These are phyloP conservation scores for Botrytis aclada DNA, from an alignment of 2,329 filamentous ascomycete genomes.

Conservation along the genomic window DNA sequence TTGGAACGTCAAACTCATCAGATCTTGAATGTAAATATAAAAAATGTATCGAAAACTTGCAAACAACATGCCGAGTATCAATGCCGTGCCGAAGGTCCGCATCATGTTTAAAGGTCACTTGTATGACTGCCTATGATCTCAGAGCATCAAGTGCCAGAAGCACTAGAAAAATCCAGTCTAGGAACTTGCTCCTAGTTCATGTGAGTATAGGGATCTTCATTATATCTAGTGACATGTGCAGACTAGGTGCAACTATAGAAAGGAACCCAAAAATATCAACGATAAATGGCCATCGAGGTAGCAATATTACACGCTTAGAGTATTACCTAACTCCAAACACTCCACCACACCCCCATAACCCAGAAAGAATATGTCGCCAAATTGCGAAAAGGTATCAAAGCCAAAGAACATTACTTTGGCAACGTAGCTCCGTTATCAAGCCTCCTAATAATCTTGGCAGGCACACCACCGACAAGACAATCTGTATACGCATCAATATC, in stretches of 20 bases:
- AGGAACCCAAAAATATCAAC: background rate
- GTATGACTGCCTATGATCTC: background rate
- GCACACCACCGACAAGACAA: conserved; percentile 27
- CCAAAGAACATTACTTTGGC: background rate
- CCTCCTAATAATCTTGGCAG: conserved; percentile 25
- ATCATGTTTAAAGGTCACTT: background rate
- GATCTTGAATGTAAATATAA: background rate
- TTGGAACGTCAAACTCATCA: background rate
- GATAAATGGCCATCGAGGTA: background rate
- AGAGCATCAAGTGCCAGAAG: background rate
- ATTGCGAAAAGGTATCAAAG: background rate
- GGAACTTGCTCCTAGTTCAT: background rate
- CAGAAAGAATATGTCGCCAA: no score
- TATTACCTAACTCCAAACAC: background rate
- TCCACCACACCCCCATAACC: background rate
- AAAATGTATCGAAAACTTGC: background rate
- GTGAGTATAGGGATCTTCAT: background rate
- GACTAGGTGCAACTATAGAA: background rate
- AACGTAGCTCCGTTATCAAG: background rate
- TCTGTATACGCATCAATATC: background rate
- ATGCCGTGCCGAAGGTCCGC: background rate
- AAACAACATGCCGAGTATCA: background rate
- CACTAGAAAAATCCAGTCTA: background rate
- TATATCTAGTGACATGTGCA: background rate
- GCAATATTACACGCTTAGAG: background rate